phyloP scores from a whole-genome alignment of 768 basidiomycete species.

The Rhodotorula toruloides region DNA sequence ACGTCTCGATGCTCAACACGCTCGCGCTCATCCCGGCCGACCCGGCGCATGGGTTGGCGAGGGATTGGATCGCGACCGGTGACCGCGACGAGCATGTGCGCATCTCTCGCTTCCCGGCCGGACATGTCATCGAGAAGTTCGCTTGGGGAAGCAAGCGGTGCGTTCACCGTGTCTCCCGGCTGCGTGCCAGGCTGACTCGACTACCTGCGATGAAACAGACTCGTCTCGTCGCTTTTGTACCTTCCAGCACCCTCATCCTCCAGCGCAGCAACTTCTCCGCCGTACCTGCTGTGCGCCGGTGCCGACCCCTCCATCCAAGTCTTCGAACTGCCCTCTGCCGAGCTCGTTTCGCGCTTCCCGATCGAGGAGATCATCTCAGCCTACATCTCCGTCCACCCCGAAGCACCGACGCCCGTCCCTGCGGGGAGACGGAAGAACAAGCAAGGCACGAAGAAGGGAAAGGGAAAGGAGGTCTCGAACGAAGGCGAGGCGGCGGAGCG shows the following conservation, averaged over 20 bases:
- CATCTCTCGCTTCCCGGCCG: constrained; percentile 80
- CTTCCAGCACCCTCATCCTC: constrained; percentile 1
- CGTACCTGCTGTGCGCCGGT: constrained; percentile 71
- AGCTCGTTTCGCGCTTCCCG: constrained; percentile 8
- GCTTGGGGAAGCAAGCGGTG: constrained; percentile 80
- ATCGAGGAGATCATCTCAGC: constrained; percentile 20
- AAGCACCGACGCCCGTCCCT: constrained; percentile 12
- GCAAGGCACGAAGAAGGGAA: constrained; percentile 17
- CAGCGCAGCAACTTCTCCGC: background rate
- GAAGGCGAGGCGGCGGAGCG: background rate
- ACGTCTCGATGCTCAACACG: constrained; percentile 75
- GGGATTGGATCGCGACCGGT: constrained; percentile 70
- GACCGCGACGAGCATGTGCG: constrained; percentile 95
- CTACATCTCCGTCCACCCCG: constrained; percentile 18
- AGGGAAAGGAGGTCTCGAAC: background rate
- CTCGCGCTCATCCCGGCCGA: constrained; percentile 63
- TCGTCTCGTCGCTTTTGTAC: constrained; percentile 38
- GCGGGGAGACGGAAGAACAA: constrained; percentile 25
- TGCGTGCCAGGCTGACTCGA: background rate
- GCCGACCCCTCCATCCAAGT: constrained; percentile 71
- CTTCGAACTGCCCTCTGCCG: constrained; percentile 66
- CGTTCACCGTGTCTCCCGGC: constrained; percentile 39
- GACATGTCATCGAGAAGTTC: constrained; percentile 77
- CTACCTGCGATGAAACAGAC: background rate
- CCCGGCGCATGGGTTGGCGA: background rate